Evolutionary conservation across 306 rosid genomes (phyloP), one percentile per base, ranked within the genome.

Genomic region (Quercus bicolor): DNA sequence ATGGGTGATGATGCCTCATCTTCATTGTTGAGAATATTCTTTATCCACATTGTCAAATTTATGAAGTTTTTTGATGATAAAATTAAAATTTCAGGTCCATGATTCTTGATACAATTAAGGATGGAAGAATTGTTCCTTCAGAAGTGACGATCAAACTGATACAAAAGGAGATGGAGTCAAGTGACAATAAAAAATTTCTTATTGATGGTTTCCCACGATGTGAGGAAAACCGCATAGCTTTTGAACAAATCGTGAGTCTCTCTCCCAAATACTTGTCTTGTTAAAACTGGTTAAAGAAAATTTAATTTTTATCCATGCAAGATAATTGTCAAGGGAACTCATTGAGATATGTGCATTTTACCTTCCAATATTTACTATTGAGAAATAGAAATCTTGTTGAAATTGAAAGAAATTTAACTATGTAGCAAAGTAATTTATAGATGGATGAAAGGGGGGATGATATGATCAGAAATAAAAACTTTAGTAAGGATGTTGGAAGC

Each of bases 161-260:
- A 77, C 90, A 76, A 51, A 93, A 68, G 90, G 99, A 91, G 92
- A 84, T 95, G 92, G 88, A 93, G 84, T 81, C 80, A 60, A 84
- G 87, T 77, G 91, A 87, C 74, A 89, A 76, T 75, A 71, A 72
- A 29, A 93, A 88, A 73, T 88, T 95, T 85, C 93, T 95, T 65
- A 90, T 95, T 76, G 99, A 93, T 80, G 99, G 98, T 68, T 95
- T 95, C 90, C 99, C 99, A 52, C 86, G 96, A 82, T 82, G 89
- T 0, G 96, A 95, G 88, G 96, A 95, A 84, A 95, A 93, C 72
- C 97, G 99, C 77, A 56, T 72, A 56, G 94, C 99, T 64, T 93
- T 93, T 66, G 98, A 93, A 81, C 26, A 61, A 80, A 90, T 89
- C 70, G 98, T 91, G 86, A 91, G 97, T 93, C 80, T 80, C 77